phyloP scores from a whole-genome alignment of 106 monocot genomes.

The Cymbidium sinense region DNA sequence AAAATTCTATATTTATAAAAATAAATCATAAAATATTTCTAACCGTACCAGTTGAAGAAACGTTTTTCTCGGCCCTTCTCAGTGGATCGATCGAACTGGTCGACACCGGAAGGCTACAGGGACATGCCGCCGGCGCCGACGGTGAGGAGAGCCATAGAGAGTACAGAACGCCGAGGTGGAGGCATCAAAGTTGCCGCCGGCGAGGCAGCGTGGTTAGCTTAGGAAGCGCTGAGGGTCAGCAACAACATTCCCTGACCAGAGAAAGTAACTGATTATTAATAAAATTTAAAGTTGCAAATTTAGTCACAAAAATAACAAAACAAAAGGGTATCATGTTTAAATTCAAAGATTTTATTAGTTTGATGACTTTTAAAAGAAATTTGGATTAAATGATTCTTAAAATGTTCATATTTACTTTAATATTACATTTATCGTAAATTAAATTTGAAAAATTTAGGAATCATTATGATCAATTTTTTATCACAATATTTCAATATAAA shows the following conservation, averaged over 20 bases:
- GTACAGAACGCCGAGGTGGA: slow-evolving; percentile 10
- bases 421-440: no score
- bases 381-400: no score
- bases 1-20: no score
- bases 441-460: no score
- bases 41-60: slow-evolving; percentile 63
- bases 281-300: no score
- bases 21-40: not conserved
- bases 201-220: slow-evolving; percentile 11
- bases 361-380: no score
- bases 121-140: slow-evolving; percentile 25
- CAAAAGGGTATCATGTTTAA: no score
- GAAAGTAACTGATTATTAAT: not conserved
- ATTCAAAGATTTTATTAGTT: no score
- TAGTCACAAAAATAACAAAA: no score
- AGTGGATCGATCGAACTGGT: slow-evolving; percentile 30
- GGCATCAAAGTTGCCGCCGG: not conserved
- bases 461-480: no score
- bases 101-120: slow-evolving; percentile 32
- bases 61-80: slow-evolving; percentile 15
- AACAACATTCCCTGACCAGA: slow-evolving; percentile 27
- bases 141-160: slow-evolving; percentile 7
- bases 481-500: no score
- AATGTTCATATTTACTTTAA: no score
- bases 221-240: slow-evolving; percentile 17